Conservation (phyloP, 805 yeast species). For the Nakazawaea wickerhamii region DNA sequence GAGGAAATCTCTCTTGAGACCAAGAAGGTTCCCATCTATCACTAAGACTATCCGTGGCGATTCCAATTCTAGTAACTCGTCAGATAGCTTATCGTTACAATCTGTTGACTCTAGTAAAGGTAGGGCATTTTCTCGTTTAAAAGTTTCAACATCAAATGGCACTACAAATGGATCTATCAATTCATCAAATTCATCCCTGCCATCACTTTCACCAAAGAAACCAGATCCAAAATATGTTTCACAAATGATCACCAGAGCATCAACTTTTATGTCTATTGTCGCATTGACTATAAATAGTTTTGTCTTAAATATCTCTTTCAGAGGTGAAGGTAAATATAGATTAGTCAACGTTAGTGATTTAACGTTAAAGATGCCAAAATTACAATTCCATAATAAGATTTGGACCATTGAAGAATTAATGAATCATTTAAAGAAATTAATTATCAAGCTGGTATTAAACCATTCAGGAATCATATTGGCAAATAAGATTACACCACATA, state of each 20-base stretch:
- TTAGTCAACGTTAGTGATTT: conserved; percentile 76
- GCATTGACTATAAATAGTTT: conserved; percentile 47
- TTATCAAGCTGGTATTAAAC: conserved; percentile 50
- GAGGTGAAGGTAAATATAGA: conserved; percentile 64
- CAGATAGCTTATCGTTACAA: not conserved
- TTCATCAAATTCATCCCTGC: conserved; percentile 3
- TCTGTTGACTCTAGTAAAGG: not conserved
- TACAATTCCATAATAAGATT: conserved; percentile 53
- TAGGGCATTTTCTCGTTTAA: not conserved
- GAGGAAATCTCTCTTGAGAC: not conserved
- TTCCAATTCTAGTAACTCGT: not conserved
- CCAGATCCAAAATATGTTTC: conserved; percentile 35
- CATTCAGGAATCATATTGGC: conserved; percentile 76
- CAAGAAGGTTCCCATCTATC: not conserved
- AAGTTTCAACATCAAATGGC: conserved; percentile 3
- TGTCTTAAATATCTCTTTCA: conserved; percentile 64
- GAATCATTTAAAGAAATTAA: conserved; percentile 52
- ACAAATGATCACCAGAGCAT: conserved; percentile 72
- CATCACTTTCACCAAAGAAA: conserved; percentile 5
- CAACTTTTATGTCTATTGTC: conserved; percentile 64
- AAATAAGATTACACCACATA: conserved; percentile 57
- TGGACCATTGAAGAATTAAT: conserved; percentile 72
- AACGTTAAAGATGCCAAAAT: conserved; percentile 55
- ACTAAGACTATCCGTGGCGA: not conserved
- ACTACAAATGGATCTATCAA: conserved; percentile 14